Conservation (phyloP, 805 yeast genomes). For the Starmerella powellii region DNA sequence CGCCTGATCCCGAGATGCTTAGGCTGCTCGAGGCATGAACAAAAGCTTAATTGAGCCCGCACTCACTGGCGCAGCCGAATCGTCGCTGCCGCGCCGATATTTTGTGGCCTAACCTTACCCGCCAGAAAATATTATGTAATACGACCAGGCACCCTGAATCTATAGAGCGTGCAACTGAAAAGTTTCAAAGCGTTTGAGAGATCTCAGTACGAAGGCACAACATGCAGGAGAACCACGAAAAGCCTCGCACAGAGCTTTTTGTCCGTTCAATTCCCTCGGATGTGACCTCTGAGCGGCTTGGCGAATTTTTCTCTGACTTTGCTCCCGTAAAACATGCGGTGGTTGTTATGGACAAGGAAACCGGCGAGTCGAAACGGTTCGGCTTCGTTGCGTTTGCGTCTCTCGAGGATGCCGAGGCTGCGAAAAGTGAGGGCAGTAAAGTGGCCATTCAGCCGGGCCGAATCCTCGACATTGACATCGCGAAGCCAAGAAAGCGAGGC, state of each 20-base stretch:
- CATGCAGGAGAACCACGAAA: not conserved
- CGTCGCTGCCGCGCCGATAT: too few relatives aligned
- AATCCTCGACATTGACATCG: constrained; percentile 66
- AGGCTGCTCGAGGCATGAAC: not conserved
- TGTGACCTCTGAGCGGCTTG: constrained; percentile 69
- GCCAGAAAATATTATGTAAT: not conserved
- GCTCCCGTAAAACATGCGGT: constrained; percentile 94
- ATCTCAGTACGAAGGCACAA: not conserved
- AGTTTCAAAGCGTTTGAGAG: too few relatives aligned
- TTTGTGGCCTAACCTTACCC: too few relatives aligned
- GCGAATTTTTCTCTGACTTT: constrained; percentile 78
- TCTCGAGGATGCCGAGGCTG: constrained; percentile 72
- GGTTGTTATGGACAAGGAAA: constrained; percentile 64
- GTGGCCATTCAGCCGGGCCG: constrained; percentile 49
- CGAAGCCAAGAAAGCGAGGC: constrained; percentile 79
- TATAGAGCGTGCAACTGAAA: too few relatives aligned
- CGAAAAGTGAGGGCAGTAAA: constrained; percentile 56
- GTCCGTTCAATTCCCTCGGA: constrained; percentile 73
- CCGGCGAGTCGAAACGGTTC: constrained; percentile 71
- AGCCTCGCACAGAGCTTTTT: constrained; percentile 39
- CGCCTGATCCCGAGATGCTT: constrained; percentile 19
- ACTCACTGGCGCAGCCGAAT: too few relatives aligned
- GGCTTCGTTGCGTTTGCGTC: constrained; percentile 85
- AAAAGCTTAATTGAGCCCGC: too few relatives aligned
- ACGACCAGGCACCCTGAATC: too few relatives aligned